Percentiles rank a stretch among this genome's conserved stretches.
Conservation (phyloP, 495 filamentous ascomycete species). For the Neurospora africana region DNA sequence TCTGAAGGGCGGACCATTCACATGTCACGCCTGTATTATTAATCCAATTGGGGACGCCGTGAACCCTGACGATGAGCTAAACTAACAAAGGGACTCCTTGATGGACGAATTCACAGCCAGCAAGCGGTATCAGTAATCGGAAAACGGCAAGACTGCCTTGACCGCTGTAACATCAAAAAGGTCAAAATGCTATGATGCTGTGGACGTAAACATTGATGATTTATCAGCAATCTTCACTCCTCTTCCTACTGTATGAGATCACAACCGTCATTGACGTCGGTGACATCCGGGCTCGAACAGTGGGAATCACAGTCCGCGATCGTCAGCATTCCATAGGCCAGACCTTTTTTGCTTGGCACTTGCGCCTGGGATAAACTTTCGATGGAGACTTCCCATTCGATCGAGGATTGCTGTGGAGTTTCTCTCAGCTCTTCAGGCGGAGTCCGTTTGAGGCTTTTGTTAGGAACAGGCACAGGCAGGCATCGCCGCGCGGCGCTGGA, state of each 20-base stretch:
- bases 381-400: neutral
- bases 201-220: neutral
- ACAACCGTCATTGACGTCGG: neutral
- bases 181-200: neutral
- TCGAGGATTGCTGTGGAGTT: neutral
- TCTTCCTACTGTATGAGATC: neutral
- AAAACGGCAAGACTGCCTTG: neutral
- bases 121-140: neutral
- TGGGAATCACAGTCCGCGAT: neutral
- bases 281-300: neutral
- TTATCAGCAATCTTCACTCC: neutral
- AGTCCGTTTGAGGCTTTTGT: neutral
- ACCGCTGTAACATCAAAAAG: neutral
- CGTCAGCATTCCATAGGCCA: neutral
- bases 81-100: neutral
- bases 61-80: neutral
- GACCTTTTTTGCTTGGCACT: neutral
- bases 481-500: neutral
- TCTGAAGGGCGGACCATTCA: conserved; percentile 1
- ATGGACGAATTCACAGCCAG: neutral
- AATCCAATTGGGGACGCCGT: neutral
- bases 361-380: neutral
- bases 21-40: neutral
- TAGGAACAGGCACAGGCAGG: neutral
- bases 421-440: neutral